Evolutionary conservation across 345 rosid genomes (phyloP), one percentile per base, ranked within the genome.

Genomic region (Bruguiera gymnorhiza): DNA sequence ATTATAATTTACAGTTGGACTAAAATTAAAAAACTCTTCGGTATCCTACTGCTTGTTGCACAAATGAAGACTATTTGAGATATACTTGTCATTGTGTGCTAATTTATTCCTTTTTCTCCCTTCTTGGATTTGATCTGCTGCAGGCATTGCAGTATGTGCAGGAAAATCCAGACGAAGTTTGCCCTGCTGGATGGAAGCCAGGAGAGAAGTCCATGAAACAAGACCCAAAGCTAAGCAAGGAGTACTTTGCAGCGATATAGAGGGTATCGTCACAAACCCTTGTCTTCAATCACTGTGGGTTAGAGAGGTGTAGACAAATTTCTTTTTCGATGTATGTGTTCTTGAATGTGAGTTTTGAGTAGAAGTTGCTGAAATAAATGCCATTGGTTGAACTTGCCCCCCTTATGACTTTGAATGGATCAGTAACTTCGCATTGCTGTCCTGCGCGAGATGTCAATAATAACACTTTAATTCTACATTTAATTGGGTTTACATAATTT

Each of bases 181-280:
- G 99, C 85, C 99, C 98, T 0, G 99, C 97, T 6, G 99, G 99
- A 58, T 95, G 99, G 99, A 90, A 95, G 83, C 98, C 99, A 0
- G 98, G 98, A 7, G 98, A 92, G 75, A 95, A 86, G 81, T 92
- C 99, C 60, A 90, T 95, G 99, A 95, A 95, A 81, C 97, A 92
- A 20, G 94, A 95, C 84, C 99, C 98, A 5, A 95, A 87, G 79
- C 87, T 80, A 73, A 92, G 98, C 94, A 88, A 92, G 83, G 97
- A 90, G 65, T 95, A 92, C 90, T 92, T 92, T 67, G 82, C 96
- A 6, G 76, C 80, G 4, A 63, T 77, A 57, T 77, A 77, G 66
- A 63, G 46, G 24, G 70, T 23, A 55, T 55, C 56, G 10, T 30
- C 21, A 57, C 32, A 53, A 67, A 39, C 27, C 55, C 57, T 36